Base-by-base conservation (phyloP, 495 filamentous ascomycete species). In the Elaphomyces granulatus region DNA sequence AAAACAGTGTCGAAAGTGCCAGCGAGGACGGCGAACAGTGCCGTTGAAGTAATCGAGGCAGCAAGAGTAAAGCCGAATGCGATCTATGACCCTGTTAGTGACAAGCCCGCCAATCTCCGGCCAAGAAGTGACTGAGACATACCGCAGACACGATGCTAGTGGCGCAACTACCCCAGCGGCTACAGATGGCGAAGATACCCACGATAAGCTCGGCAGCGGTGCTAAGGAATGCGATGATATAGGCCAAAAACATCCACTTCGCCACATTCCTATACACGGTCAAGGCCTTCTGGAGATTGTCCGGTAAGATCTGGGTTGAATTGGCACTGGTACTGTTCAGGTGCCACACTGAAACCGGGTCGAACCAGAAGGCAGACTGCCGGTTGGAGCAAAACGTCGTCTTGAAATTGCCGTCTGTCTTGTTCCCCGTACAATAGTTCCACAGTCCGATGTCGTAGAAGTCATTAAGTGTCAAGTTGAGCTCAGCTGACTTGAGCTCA, bases 381-480 rank as follows among this genome's bases (percentile, higher is more conserved):
- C 64, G 71, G 31, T 59, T 50, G 7, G 74, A 74, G 66, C 77
- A 81, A 42, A 50, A 63, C 31, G 53, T 59, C 44, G 62, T 57
- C 16, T 61, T 47, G 45, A 52, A 55, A 4, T 52, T 43, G 30
- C 46, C 47, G 45, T 45, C 66, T 26, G 60, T 70, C 63, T 78
- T 77, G 38, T 67, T 60, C 33, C 75, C 73, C 12, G 70, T 64
- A 67, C 90, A 96, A 73, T 87, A 95, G 53, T 81, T 80, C 81
- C 81, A 93, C 19, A 98, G 67, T 45, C 72, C 73, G 53, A 94
- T 69, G 37, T 75, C 70, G 71, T 96, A 96, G 51, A 77, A 72
- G 57, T 92, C 78, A 38, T 66, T 69, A 32, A 96, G 65, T 17
- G 70, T 66, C 18, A 78, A 64, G 8, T 77, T 64, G 1, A 53